Conservation (phyloP, 495 filamentous ascomycete genomes). For the Aspergillus heteromorphus region DNA sequence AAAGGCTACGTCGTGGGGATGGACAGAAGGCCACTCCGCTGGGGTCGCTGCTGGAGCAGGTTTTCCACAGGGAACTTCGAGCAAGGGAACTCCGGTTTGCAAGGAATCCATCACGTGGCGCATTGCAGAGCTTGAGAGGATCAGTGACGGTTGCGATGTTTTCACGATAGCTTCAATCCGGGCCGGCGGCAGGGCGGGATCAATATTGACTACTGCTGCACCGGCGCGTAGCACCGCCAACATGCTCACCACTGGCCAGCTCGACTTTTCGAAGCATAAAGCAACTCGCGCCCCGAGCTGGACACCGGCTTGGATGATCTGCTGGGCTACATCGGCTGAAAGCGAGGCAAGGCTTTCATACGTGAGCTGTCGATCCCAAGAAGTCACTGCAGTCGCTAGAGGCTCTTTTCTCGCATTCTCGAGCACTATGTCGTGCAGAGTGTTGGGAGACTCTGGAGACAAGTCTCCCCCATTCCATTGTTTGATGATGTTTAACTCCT, state of each 20-base stretch:
- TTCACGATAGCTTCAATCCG: background rate
- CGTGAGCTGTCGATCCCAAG: background rate
- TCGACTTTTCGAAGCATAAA: background rate
- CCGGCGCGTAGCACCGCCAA: background rate
- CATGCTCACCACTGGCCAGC: background rate
- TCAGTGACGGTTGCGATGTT: background rate
- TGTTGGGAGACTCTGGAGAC: too few species aligned
- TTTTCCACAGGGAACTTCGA: background rate
- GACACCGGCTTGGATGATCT: background rate
- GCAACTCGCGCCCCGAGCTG: background rate
- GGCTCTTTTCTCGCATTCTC: background rate
- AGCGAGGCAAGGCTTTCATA: background rate
- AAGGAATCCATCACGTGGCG: background rate
- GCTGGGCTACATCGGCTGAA: background rate
- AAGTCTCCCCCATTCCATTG: too few species aligned
- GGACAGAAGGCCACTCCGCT: background rate
- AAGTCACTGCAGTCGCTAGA: background rate
- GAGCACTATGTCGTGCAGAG: too few species aligned
- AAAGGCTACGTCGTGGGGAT: background rate
- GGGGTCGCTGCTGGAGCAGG: background rate
- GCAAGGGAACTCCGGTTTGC: background rate
- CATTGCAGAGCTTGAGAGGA: background rate
- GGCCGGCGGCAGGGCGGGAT: background rate
- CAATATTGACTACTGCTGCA: background rate
- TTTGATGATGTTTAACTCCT: too few species aligned